Evolutionary conservation across 2,329 filamentous ascomycete genomes (phyloP).

Genomic region (Epichloe amarillans): DNA sequence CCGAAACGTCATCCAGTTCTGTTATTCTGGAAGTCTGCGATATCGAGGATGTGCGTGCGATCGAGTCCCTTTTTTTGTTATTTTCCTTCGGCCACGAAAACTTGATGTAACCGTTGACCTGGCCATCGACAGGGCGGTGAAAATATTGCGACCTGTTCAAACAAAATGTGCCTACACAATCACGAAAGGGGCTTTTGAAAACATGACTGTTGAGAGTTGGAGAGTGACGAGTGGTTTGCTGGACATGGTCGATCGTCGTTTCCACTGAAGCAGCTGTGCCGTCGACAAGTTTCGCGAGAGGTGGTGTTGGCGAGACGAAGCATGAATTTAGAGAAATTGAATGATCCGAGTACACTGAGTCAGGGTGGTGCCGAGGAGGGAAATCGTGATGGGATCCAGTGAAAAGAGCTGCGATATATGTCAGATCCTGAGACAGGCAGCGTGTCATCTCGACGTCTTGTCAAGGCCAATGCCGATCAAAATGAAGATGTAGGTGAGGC

Average conservation of each 20-base stretch:
- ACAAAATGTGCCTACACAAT: constrained; percentile 17
- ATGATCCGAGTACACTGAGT: neutral
- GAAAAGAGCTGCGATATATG: constrained; percentile 14
- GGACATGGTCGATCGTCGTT: neutral
- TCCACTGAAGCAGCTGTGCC: neutral
- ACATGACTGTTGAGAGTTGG: neutral
- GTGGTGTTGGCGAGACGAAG: neutral
- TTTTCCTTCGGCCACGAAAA: constrained; percentile 20
- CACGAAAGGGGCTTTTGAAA: constrained; percentile 20
- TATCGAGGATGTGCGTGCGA: neutral
- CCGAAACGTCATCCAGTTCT: neutral
- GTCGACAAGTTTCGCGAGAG: neutral
- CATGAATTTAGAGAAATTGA: neutral
- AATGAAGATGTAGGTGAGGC: neutral
- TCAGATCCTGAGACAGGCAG: constrained; percentile 16
- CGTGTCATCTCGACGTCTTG: constrained; percentile 13
- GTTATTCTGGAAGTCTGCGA: neutral
- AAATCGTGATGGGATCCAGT: constrained; percentile 9
- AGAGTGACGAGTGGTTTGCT: neutral
- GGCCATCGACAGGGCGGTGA: constrained; percentile 18
- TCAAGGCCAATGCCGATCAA: neutral
- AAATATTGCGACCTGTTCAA: constrained; percentile 13
- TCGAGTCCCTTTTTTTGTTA: neutral
- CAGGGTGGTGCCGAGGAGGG: neutral
- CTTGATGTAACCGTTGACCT: constrained; percentile 26